Evolutionary conservation across 164 flowering plant species (phyloP).

Genomic region (Echeveria elegans): DNA sequence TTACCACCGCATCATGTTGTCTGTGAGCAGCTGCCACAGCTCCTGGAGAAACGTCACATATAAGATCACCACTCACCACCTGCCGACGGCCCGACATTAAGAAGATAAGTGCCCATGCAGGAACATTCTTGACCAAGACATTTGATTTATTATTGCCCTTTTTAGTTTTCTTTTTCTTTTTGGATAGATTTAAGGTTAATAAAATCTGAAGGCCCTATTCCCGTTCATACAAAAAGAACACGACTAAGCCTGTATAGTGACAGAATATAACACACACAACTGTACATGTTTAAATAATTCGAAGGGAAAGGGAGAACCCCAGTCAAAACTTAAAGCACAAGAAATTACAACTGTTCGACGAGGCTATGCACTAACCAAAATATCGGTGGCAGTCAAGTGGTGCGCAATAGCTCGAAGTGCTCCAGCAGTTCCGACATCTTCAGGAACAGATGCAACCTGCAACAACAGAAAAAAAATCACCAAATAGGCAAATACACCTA

Average conservation of each 20-base stretch:
- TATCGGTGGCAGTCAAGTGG: conserved; percentile 76
- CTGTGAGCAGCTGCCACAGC: conserved; percentile 96
- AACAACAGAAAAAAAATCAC: neutral
- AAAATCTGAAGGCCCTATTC: neutral
- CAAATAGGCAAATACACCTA: neutral
- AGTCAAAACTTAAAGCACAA: neutral
- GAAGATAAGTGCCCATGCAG: conserved; percentile 3
- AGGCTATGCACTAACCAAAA: conserved; percentile 43
- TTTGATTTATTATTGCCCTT: too few species aligned
- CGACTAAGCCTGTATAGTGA: neutral
- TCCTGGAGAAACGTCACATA: conserved; percentile 89
- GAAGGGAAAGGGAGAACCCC: neutral
- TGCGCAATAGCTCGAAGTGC: conserved; percentile 88
- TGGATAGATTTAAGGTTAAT: too few species aligned
- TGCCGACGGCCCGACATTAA: conserved; percentile 47
- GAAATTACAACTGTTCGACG: neutral
- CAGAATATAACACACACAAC: neutral
- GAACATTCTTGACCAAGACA: conserved; percentile 6
- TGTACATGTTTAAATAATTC: neutral
- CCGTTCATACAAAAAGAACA: neutral
- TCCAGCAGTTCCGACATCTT: conserved; percentile 96
- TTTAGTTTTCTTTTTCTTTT: too few species aligned
- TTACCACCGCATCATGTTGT: conserved; percentile 84
- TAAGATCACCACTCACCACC: conserved; percentile 98
- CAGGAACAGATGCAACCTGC: conserved; percentile 89